Conservation (phyloP, 768 basidiomycete species). For the Thelephora aurantiotincta region DNA sequence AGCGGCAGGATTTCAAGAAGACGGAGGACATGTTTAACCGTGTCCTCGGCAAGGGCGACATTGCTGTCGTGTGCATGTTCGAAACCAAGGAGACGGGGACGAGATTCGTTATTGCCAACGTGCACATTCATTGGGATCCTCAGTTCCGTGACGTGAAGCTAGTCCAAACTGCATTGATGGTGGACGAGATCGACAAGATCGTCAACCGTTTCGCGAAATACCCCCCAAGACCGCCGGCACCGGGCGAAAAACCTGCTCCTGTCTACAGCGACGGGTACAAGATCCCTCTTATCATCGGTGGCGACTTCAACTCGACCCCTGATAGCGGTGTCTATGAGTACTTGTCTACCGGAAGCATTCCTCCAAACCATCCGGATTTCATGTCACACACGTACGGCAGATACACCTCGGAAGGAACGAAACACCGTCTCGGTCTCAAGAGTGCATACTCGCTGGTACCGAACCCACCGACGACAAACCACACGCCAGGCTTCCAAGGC, state of each 20-base stretch:
- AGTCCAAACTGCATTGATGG: constrained; percentile 82
- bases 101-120: constrained; percentile 78
- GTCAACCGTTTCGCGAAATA: constrained; percentile 73
- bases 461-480: constrained; percentile 74
- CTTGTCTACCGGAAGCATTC: constrained; percentile 54
- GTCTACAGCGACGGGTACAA: constrained; percentile 70
- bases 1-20: constrained; percentile 87
- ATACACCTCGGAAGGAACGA: constrained; percentile 82
- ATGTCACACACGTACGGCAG: constrained; percentile 82
- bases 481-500: constrained; percentile 76
- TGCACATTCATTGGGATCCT: constrained; percentile 90
- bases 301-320: constrained; percentile 92
- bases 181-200: constrained; percentile 90
- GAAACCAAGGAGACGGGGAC: constrained; percentile 83
- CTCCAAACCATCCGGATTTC: constrained; percentile 80
- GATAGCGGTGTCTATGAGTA: constrained; percentile 87
- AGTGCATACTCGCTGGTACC: constrained; percentile 61
- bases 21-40: constrained; percentile 99
- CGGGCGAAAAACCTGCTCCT: constrained; percentile 28
- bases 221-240: constrained; percentile 44
- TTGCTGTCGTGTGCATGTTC: constrained; percentile 75
- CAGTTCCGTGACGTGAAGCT: constrained; percentile 92
- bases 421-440: constrained; percentile 70
- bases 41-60: constrained; percentile 87
- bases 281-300: constrained; percentile 84